A percentile compares a stretch with the other conserved stretches of the same genome.
Conservation (phyloP, 2,329 filamentous ascomycete genomes). For the Phyllosticta citrichinensis region DNA sequence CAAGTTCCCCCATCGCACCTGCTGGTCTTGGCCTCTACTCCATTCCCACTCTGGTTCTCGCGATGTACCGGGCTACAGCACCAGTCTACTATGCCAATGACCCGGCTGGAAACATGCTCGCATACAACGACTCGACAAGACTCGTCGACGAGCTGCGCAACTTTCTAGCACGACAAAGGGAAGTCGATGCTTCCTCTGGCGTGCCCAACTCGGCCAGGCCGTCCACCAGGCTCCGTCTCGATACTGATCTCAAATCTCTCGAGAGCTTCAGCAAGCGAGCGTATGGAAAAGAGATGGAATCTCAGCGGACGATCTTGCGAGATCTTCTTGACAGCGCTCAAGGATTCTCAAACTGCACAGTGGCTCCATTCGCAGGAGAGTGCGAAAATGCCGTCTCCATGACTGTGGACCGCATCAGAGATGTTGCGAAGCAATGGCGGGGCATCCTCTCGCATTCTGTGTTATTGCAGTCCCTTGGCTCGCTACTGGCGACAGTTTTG, state of each 20-base stretch:
- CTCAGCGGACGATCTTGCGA: slow-evolving; percentile 50
- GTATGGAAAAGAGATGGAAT: slow-evolving; percentile 56
- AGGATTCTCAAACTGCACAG: slow-evolving; percentile 50
- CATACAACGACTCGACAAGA: slow-evolving; percentile 55
- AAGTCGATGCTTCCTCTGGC: slow-evolving; percentile 21
- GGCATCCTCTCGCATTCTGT: slow-evolving; percentile 49
- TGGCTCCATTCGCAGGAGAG: slow-evolving; percentile 47
- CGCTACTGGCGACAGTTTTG: slow-evolving; percentile 46
- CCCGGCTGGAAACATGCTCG: slow-evolving; percentile 49
- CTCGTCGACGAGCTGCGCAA: slow-evolving; percentile 44
- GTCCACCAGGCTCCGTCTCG: slow-evolving; percentile 36
- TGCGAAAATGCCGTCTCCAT: slow-evolving; percentile 51
- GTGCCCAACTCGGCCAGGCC: slow-evolving; percentile 23
- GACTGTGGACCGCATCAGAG: slow-evolving; percentile 46
- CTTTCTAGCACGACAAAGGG: slow-evolving; percentile 36
- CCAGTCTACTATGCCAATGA: slow-evolving; percentile 61
- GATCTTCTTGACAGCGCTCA: slow-evolving; percentile 55
- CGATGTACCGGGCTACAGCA: slow-evolving; percentile 71
- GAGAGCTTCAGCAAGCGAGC: slow-evolving; percentile 51
- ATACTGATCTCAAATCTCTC: slow-evolving; percentile 44
- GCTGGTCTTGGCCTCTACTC: slow-evolving; percentile 61
- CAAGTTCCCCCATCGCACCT: slow-evolving; percentile 48
- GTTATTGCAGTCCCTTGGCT: slow-evolving; percentile 52
- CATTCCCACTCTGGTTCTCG: slow-evolving; percentile 61
- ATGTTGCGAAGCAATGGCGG: slow-evolving; percentile 48